Evolutionary conservation across 2,329 filamentous ascomycete genomes (phyloP).

Genomic region (Aspergillus persii): DNA sequence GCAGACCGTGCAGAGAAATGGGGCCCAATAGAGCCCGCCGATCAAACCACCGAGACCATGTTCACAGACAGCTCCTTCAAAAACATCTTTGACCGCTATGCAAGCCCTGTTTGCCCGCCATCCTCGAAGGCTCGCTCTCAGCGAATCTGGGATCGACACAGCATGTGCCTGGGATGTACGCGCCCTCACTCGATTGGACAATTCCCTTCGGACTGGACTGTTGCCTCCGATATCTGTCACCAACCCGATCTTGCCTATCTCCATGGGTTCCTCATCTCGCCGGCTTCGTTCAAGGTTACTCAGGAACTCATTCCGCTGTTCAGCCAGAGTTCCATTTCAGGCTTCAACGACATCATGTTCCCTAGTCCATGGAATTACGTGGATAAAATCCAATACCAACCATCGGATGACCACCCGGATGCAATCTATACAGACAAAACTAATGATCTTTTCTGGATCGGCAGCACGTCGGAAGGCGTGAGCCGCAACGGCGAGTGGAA

Average conservation of each 20-base stretch:
- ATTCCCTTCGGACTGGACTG: constrained; percentile 65
- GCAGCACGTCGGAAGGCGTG: constrained; percentile 59
- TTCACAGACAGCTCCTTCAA: constrained; percentile 43
- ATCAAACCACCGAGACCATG: constrained; percentile 31
- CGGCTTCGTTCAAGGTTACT: constrained; percentile 61
- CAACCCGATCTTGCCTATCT: constrained; percentile 73
- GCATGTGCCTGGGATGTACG: constrained; percentile 64
- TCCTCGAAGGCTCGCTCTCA: constrained; percentile 59
- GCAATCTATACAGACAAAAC: constrained; percentile 60
- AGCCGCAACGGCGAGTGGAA: constrained; percentile 57
- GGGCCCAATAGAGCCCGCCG: constrained; percentile 35
- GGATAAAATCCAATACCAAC: constrained; percentile 54
- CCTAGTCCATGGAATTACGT: constrained; percentile 64
- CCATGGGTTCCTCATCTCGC: constrained; percentile 69
- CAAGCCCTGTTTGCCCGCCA: constrained; percentile 59
- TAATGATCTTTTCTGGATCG: constrained; percentile 71
- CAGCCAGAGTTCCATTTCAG: constrained; percentile 68
- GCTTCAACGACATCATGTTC: constrained; percentile 75
- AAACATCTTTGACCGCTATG: constrained; percentile 41
- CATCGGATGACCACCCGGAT: constrained; percentile 53
- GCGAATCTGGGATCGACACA: constrained; percentile 62
- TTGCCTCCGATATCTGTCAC: constrained; percentile 67
- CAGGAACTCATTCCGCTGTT: constrained; percentile 71
- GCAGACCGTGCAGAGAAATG: constrained; percentile 36
- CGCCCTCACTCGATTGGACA: constrained; percentile 64